A percentile compares a stretch with the other conserved stretches of the same genome.
Evolutionary conservation across 2,329 filamentous ascomycete genomes (phyloP).

Genomic region (Tolypocladium pustulatum): DNA sequence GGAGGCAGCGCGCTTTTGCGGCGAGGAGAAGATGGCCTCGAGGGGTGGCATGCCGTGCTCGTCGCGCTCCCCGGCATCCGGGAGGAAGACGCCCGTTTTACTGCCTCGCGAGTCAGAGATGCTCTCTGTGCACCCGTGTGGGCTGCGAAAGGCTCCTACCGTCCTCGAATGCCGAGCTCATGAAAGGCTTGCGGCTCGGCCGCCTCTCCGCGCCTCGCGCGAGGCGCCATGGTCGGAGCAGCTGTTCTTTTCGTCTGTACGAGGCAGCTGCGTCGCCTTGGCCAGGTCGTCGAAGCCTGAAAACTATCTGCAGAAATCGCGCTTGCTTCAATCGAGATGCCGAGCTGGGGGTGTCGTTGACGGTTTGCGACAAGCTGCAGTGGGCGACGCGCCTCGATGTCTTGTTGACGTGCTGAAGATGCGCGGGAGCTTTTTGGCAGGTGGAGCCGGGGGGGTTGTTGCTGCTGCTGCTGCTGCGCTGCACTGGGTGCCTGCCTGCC

Average conservation of each 20-base stretch:
- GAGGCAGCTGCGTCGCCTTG: neutral
- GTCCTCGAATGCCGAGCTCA: conserved; percentile 24
- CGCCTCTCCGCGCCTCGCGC: conserved; percentile 18
- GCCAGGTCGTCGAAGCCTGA: neutral
- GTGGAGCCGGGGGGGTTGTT: neutral
- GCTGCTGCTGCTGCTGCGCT: neutral
- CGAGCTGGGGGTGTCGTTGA: neutral
- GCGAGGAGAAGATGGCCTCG: conserved; percentile 81
- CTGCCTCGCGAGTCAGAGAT: conserved; percentile 32
- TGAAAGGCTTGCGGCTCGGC: conserved; percentile 21
- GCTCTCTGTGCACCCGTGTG: neutral
- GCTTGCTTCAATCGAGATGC: neutral
- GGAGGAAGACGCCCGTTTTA: conserved; percentile 78
- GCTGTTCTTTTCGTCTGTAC: neutral
- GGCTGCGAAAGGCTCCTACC: conserved; percentile 17
- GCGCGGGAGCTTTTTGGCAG: neutral
- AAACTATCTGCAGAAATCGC: neutral
- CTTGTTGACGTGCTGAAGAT: conserved; percentile 9
- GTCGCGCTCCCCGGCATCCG: conserved; percentile 71
- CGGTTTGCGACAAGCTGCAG: neutral
- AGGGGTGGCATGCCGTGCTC: conserved; percentile 87
- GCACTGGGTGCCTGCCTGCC: neutral
- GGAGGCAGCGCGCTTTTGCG: conserved; percentile 40
- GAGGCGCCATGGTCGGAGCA: conserved; percentile 20
- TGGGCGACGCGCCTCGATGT: conserved; percentile 1